A percentile compares a stretch with the other conserved stretches of the same genome.
Conservation (phyloP, 345 rosid species). For the Odontarrhena argentea region DNA sequence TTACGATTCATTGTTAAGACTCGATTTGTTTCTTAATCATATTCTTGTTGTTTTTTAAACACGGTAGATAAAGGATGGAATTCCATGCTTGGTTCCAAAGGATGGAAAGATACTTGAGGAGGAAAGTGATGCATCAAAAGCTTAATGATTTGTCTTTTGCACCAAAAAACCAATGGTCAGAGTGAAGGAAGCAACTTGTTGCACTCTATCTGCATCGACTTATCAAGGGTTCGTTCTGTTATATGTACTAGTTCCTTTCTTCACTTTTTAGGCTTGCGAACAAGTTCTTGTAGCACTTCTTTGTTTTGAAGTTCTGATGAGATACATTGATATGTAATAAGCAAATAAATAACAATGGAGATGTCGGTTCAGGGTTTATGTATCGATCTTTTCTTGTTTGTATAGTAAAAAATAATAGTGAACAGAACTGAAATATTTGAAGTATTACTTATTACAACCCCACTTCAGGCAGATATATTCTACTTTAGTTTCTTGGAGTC, state of each 20-base stretch:
- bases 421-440: too few relatives aligned
- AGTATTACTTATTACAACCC: too few relatives aligned
- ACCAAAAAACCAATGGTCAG: not conserved
- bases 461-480: not conserved
- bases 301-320: constrained; percentile 1
- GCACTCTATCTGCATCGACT: constrained; percentile 1
- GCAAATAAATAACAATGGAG: constrained; percentile 16
- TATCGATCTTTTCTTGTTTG: constrained; percentile 3
- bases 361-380: constrained; percentile 30
- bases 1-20: too few relatives aligned
- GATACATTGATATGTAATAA: constrained; percentile 25
- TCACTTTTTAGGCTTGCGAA: constrained; percentile 8
- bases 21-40: too few relatives aligned
- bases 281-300: constrained; percentile 1
- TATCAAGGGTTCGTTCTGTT: constrained; percentile 11
- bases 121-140: constrained; percentile 38
- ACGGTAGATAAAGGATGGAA: constrained; percentile 68
- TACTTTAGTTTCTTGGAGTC: constrained; percentile 6
- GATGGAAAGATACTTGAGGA: constrained; percentile 73
- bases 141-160: constrained; percentile 22
- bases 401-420: too few relatives aligned
- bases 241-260: not conserved
- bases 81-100: constrained; percentile 76
- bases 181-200: constrained; percentile 22
- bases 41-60: not conserved